phyloP scores from a whole-genome alignment of 352 stramenopile species.

The Phytophthora ramorum region DNA sequence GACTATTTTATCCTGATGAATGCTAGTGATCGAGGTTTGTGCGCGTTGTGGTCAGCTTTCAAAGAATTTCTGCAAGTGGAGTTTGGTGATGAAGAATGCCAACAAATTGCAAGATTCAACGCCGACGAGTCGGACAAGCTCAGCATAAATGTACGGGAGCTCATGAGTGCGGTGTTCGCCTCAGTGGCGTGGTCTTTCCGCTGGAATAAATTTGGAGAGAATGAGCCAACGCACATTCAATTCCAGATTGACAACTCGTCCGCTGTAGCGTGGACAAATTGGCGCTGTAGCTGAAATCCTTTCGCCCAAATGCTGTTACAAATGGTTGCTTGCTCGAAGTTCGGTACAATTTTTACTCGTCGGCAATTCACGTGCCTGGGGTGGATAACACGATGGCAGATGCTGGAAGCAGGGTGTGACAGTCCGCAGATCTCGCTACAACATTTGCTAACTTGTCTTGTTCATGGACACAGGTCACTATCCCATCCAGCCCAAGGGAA shows the following conservation, averaged over 20 bases:
- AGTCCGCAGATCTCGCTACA: constrained; percentile 6
- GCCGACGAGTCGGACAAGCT: neutral
- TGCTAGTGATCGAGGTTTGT: constrained; percentile 9
- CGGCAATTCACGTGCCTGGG: constrained; percentile 5
- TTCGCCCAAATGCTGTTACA: constrained; percentile 20
- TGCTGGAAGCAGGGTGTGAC: constrained; percentile 26
- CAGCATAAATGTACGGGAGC: constrained; percentile 10
- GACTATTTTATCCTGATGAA: constrained; percentile 7
- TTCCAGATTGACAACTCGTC: constrained; percentile 24
- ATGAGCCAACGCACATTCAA: neutral
- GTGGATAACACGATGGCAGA: constrained; percentile 7
- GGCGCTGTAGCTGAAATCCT: constrained; percentile 1
- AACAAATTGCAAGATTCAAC: constrained; percentile 3
- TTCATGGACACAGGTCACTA: constrained; percentile 16
- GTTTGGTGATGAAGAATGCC: constrained; percentile 2
- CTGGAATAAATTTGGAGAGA: neutral
- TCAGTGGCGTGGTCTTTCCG: neutral
- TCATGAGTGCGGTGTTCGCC: constrained; percentile 18
- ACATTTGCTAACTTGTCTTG: constrained; percentile 22
- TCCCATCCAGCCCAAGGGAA: constrained; percentile 13
- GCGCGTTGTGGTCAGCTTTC: neutral
- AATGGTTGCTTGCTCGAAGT: too few relatives aligned
- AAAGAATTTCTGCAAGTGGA: constrained; percentile 13
- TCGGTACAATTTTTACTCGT: constrained; percentile 13
- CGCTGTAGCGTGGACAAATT: constrained; percentile 11